Evolutionary conservation across 1,139 yeast genomes (phyloP).

Genomic region (Arxiozyma heterogenica): DNA sequence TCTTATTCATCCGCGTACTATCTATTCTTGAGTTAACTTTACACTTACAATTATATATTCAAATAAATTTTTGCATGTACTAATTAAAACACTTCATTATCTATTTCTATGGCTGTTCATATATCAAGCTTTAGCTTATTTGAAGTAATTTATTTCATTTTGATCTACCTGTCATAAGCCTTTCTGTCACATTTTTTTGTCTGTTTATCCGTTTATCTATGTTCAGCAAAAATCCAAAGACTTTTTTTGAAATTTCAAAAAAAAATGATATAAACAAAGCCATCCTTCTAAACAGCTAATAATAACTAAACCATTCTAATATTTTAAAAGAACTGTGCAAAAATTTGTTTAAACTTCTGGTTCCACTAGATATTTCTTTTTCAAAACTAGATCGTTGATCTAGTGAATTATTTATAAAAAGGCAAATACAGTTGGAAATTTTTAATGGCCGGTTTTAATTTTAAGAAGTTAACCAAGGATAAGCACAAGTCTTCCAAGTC

Average conservation of each 20-base stretch:
- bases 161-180: neutral
- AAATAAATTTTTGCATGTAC: neutral
- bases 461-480: conserved; percentile 22
- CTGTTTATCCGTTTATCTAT: no score
- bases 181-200: no score
- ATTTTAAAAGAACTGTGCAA: neutral
- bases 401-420: no score
- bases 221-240: neutral
- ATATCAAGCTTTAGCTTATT: no score
- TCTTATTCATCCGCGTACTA: neutral
- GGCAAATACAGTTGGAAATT: no score
- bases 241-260: no score
- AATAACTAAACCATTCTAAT: no score
- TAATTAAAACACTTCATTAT: neutral
- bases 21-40: neutral
- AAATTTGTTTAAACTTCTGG: no score
- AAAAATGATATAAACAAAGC: neutral
- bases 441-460: conserved; percentile 29
- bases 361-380: neutral
- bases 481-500: conserved; percentile 11
- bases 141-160: no score
- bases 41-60: neutral
- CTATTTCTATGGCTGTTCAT: no score
- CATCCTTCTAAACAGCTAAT: neutral
- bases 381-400: neutral